Evolutionary conservation across 2,329 filamentous ascomycete species (phyloP).

Genomic region (Fusarium chuoi): DNA sequence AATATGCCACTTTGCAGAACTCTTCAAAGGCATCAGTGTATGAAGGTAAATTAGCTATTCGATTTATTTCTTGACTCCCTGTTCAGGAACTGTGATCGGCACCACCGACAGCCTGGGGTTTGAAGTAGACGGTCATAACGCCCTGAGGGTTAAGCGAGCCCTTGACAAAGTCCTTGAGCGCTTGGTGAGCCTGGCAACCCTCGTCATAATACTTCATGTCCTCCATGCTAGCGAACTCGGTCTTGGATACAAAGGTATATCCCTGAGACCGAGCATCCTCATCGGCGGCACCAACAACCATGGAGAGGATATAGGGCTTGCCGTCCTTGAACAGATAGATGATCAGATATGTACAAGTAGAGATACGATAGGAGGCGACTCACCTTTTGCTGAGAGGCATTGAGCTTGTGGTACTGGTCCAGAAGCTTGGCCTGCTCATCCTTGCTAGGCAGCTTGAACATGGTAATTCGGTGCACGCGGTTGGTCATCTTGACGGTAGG

Average conservation of each 20-base stretch:
- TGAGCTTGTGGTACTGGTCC: conserved; percentile 56
- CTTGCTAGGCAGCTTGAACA: conserved; percentile 63
- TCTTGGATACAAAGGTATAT: conserved; percentile 72
- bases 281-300: conserved; percentile 63
- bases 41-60: background rate
- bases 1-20: background rate
- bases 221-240: conserved; percentile 70
- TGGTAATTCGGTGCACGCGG: conserved; percentile 60
- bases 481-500: conserved; percentile 51
- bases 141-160: conserved; percentile 48
- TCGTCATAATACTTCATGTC: conserved; percentile 78
- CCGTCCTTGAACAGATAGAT: conserved; percentile 64
- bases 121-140: conserved; percentile 55
- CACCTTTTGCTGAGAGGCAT: conserved; percentile 56
- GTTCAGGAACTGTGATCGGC: conserved; percentile 25
- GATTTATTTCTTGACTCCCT: background rate
- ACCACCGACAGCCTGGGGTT: conserved; percentile 46
- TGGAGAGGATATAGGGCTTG: conserved; percentile 73
- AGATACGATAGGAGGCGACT: background rate
- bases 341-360: background rate
- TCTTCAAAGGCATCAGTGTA: background rate
- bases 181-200: conserved; percentile 56
- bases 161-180: conserved; percentile 52
- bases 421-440: conserved; percentile 57
- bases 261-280: conserved; percentile 71